Base-by-base conservation (phyloP, 192 early-diverging fungal genomes). In the Backusella luteola region DNA sequence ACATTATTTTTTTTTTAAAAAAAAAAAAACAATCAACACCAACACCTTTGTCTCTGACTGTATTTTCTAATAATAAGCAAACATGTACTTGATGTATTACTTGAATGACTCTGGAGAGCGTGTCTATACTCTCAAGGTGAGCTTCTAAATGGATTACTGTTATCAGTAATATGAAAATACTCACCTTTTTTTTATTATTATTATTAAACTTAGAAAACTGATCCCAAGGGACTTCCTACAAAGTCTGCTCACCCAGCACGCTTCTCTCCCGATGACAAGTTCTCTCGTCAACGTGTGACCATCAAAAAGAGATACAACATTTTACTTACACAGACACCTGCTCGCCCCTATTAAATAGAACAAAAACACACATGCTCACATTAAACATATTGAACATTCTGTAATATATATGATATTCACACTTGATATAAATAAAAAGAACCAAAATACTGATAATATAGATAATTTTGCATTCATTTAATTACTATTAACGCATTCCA, bases 231-330 rank as follows among this genome's bases (percentile, higher is more conserved):
- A 59, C 83, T 88, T 72, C 86, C 93, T 78, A 99, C 98, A 71
- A 95, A 96, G 83, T 96, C 96, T n/a, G 98, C 98, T 41, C 98
- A 99, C 81, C 98, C 98, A 46, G 97, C 98, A 26, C 95, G 96
- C 67, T 99, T 99, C 88, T 99, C 98, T 34, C 98, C 98, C 67
- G 96, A 99, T 83, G 98, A 99, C 91, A 97, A 98, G 88, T 99
- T 91, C 89, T 98, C 96, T 69, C 93, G 96, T 78, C 96, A 99
- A 84, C 92, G 98, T 75, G 96, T 99, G 23, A 96, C 94, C 29
- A 88, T 99, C 79, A 99, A 99, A 91, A 95, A 93, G 74, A 92
- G 98, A 72, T 98, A 95, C 81, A 94, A 94, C 35, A 80, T 98
- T 46, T 88, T 99, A 67, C 91, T 89, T 36, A 91, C 89, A 34